phyloP scores from a whole-genome alignment of 495 filamentous ascomycete species.

The Tuber indicum region DNA sequence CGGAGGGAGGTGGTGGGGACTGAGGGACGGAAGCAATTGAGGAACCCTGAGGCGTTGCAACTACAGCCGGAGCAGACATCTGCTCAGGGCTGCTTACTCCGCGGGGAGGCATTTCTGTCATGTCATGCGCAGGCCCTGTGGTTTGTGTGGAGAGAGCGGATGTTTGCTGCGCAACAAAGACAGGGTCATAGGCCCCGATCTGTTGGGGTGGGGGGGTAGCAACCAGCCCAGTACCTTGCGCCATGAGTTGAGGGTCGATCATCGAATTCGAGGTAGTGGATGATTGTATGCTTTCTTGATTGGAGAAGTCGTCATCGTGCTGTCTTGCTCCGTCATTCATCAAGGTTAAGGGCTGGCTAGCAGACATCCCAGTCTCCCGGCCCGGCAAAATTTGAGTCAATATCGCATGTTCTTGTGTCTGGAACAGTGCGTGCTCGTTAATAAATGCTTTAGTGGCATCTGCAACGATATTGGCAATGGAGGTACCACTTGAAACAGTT shows the following conservation, averaged over 20 bases:
- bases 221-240: neutral
- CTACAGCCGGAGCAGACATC: neutral
- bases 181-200: neutral
- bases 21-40: slow-evolving; percentile 8
- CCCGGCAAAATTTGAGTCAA: neutral
- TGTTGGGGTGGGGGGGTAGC: neutral
- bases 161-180: neutral
- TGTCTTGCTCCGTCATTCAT: neutral
- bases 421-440: neutral
- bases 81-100: neutral
- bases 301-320: slow-evolving; percentile 1
- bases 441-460: neutral
- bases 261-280: neutral
- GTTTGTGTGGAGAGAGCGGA: neutral
- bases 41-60: slow-evolving; percentile 2
- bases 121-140: neutral
- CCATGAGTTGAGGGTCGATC: slow-evolving; percentile 1
- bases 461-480: neutral
- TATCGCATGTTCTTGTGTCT: neutral
- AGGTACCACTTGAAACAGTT: neutral
- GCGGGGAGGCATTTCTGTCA: neutral
- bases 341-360: neutral
- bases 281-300: neutral
- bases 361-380: neutral
- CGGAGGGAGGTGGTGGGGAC: neutral